Evolutionary conservation across 179 eudicot species (phyloP).

Genomic region (Corrigiola litoralis): DNA sequence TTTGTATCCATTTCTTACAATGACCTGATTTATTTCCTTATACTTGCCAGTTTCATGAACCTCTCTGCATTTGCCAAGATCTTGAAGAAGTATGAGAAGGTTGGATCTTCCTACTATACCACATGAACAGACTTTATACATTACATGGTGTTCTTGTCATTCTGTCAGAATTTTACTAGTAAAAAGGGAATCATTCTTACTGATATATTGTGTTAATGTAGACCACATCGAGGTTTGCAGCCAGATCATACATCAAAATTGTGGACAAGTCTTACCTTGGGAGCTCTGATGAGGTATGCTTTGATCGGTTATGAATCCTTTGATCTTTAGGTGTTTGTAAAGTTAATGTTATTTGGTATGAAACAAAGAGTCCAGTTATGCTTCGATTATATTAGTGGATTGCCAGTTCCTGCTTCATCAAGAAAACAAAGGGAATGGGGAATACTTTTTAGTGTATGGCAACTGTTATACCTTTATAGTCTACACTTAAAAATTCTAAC

Average conservation of each 20-base stretch:
- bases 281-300: conserved; percentile 58
- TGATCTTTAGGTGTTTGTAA: not conserved
- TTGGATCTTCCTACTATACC: conserved; percentile 13
- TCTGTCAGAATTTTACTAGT: not conserved
- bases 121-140: not conserved
- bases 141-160: not conserved
- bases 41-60: conserved; percentile 52
- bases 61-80: conserved; percentile 79
- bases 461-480: not conserved
- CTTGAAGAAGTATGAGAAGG: conserved; percentile 90
- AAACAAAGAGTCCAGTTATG: not conserved
- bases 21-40: conserved; percentile 7
- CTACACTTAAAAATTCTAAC: not conserved
- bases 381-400: not conserved
- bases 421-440: not conserved
- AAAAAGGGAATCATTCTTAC: not conserved
- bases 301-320: not conserved
- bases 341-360: not conserved
- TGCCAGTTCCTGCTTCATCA: not conserved
- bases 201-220: conserved; percentile 26
- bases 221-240: conserved; percentile 59
- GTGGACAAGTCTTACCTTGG: conserved; percentile 68
- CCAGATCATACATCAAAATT: conserved; percentile 63
- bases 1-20: not conserved
- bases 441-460: not conserved